Conservation (phyloP, 2,329 filamentous ascomycete genomes). For the Stachybotrys elegans region DNA sequence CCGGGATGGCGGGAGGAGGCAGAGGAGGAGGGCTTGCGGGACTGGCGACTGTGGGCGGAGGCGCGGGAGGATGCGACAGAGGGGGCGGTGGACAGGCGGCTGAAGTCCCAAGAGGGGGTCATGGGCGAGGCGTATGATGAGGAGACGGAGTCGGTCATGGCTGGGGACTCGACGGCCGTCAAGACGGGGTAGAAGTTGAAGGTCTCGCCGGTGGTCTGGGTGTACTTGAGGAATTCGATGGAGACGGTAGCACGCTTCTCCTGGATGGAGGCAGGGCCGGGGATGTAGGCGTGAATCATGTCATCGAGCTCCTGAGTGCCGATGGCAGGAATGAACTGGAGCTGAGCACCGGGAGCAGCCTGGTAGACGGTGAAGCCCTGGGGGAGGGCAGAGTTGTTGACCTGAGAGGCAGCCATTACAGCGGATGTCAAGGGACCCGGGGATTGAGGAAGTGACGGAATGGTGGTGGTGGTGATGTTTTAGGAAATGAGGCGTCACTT, state of each 20-base stretch:
- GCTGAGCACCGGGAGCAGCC: constrained; percentile 47
- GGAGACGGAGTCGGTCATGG: constrained; percentile 40
- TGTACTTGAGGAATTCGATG: constrained; percentile 54
- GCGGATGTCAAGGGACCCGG: constrained; percentile 1
- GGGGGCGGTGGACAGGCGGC: constrained; percentile 24
- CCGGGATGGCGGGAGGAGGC: constrained; percentile 19
- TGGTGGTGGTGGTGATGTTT: not conserved
- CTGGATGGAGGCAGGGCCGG: constrained; percentile 45
- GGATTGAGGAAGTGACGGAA: not conserved
- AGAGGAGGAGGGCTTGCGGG: constrained; percentile 16
- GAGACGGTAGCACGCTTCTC: constrained; percentile 55
- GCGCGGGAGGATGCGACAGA: constrained; percentile 23
- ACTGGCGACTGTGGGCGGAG: constrained; percentile 18
- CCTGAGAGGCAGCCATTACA: constrained; percentile 20
- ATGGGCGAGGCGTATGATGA: constrained; percentile 44
- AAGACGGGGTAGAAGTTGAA: constrained; percentile 57
- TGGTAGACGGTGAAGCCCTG: constrained; percentile 58
- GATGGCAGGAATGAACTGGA: constrained; percentile 64
- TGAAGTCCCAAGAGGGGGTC: constrained; percentile 44
- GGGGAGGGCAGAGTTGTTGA: constrained; percentile 19
- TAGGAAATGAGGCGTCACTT: not conserved
- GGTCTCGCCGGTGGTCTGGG: constrained; percentile 47
- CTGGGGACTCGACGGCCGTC: constrained; percentile 36
- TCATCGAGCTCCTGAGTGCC: constrained; percentile 56
- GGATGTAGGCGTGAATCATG: constrained; percentile 53